Conservation (phyloP, 108 stramenopile genomes). For the Cyclotella distinguenda region DNA sequence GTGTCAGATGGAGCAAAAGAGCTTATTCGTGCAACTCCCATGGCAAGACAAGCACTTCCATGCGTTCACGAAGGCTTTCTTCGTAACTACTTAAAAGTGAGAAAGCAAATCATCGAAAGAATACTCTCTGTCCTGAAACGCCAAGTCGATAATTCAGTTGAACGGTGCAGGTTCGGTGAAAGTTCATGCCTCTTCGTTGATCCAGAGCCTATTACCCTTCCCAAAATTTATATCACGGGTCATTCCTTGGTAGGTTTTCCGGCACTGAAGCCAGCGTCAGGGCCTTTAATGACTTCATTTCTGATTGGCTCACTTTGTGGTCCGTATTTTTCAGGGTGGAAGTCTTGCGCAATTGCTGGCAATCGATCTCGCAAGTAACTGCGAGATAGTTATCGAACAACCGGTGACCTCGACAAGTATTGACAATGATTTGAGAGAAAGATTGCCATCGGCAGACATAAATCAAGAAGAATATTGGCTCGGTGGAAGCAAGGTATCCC, state of each 20-base stretch:
- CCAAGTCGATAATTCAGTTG: constrained; percentile 60
- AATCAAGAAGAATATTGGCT: constrained; percentile 31
- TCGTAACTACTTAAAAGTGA: constrained; percentile 63
- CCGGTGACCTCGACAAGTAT: background rate
- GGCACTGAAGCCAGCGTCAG: background rate
- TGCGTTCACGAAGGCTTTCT: constrained; percentile 82
- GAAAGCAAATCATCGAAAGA: constrained; percentile 57
- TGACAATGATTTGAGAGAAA: constrained; percentile 10
- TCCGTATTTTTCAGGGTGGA: too few relatives aligned
- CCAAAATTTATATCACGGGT: constrained; percentile 80
- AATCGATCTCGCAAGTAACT: constrained; percentile 75
- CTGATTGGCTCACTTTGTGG: too few relatives aligned
- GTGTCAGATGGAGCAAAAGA: constrained; percentile 55
- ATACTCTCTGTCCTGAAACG: constrained; percentile 61
- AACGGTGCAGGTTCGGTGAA: constrained; percentile 24
- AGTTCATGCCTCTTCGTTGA: constrained; percentile 14
- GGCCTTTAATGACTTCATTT: too few relatives aligned
- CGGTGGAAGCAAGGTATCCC: constrained; percentile 13
- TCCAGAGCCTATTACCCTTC: constrained; percentile 59
- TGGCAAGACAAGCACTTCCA: constrained; percentile 66
- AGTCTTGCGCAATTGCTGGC: constrained; percentile 73
- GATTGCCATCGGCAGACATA: constrained; percentile 17
- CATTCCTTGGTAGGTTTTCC: constrained; percentile 44
- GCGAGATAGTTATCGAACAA: constrained; percentile 59
- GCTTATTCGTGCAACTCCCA: constrained; percentile 61